Conservation (phyloP, 768 basidiomycete genomes). For the Agrocybe pediades region DNA sequence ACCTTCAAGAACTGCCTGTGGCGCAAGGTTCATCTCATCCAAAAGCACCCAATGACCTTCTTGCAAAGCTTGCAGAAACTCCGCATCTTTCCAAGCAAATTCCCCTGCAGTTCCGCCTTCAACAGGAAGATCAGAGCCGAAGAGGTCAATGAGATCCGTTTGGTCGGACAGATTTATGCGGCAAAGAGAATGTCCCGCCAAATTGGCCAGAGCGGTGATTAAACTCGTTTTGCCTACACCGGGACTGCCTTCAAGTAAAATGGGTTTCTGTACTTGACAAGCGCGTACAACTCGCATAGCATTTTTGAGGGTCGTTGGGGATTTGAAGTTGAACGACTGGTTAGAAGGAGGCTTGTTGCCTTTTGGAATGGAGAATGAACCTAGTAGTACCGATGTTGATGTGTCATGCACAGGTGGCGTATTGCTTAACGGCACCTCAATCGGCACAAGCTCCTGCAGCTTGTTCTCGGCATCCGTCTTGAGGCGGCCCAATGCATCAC, state of each 20-base stretch:
- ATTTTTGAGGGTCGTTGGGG: constrained; percentile 88
- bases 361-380: constrained; percentile 69
- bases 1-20: constrained; percentile 95
- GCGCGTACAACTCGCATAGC: constrained; percentile 88
- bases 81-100: constrained; percentile 97
- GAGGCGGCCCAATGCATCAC: constrained; percentile 57
- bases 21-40: constrained; percentile 99
- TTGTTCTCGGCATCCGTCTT: constrained; percentile 56
- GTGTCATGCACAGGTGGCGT: constrained; percentile 34
- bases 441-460: constrained; percentile 59
- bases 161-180: constrained; percentile 98
- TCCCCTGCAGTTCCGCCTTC: constrained; percentile 90
- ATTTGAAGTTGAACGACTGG: constrained; percentile 74
- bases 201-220: constrained; percentile 80
- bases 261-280: constrained; percentile 87
- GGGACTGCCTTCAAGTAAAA: constrained; percentile 95
- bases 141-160: constrained; percentile 94
- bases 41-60: constrained; percentile 97
- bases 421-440: constrained; percentile 29
- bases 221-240: constrained; percentile 98
- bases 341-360: constrained; percentile 44
- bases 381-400: constrained; percentile 53
- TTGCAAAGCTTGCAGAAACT: constrained; percentile 91
- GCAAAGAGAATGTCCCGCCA: constrained; percentile 76
- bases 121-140: constrained; percentile 94